Conservation (phyloP, 2,329 filamentous ascomycete genomes). For the Phyllosticta citribraziliensis region DNA sequence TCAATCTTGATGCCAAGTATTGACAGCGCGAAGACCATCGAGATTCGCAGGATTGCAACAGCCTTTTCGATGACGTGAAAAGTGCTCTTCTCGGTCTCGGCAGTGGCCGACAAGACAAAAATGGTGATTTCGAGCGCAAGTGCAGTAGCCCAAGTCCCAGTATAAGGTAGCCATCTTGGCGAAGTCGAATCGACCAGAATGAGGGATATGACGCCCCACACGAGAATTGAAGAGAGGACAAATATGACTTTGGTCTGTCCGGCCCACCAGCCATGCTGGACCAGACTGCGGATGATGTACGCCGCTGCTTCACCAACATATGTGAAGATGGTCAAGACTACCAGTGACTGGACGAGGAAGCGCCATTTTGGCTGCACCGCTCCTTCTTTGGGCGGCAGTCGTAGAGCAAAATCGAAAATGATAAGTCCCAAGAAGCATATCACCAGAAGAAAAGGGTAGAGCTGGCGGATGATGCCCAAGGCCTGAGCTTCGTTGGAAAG, state of each 20-base stretch:
- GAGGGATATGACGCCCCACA: conserved; percentile 21
- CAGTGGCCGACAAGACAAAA: conserved; percentile 16
- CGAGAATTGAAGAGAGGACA: conserved; percentile 24
- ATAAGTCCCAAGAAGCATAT: background rate
- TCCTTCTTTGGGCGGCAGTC: background rate
- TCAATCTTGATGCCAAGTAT: conserved; percentile 14
- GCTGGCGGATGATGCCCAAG: conserved; percentile 4
- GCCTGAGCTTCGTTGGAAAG: background rate
- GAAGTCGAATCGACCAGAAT: conserved; percentile 17
- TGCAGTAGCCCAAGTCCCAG: conserved; percentile 23
- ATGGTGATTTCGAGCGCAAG: conserved; percentile 23
- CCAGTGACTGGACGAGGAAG: background rate
- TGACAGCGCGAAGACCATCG: conserved; percentile 18
- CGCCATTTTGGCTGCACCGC: background rate
- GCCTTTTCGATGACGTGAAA: conserved; percentile 18
- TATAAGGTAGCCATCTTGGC: conserved; percentile 25
- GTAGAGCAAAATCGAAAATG: conserved; percentile 6
- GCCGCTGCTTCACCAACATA: conserved; percentile 9
- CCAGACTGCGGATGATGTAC: conserved; percentile 22
- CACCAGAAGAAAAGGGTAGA: background rate
- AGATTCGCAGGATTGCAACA: conserved; percentile 15
- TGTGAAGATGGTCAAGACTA: conserved; percentile 2
- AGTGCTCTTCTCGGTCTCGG: conserved; percentile 12
- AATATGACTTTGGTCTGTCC: conserved; percentile 24
- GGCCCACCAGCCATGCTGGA: conserved; percentile 21